Evolutionary conservation across 768 basidiomycete genomes (phyloP).

Genomic region (Strobilomyces echinocephalus): DNA sequence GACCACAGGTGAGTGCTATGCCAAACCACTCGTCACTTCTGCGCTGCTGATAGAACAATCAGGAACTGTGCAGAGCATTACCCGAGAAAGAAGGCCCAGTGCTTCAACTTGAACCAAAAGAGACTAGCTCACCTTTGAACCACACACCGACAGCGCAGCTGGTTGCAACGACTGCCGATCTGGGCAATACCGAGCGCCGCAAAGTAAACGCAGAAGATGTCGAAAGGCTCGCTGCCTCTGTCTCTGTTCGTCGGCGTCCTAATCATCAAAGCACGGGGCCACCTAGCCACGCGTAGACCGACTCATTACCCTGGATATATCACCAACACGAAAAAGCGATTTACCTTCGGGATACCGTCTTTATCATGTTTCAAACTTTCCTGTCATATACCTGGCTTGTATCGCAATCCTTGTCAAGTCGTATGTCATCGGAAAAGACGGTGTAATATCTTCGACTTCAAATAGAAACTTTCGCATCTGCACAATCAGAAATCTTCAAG

Average conservation of each 20-base stretch:
- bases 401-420: not conserved
- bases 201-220: constrained; percentile 13
- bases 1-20: constrained; percentile 9
- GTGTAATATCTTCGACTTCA: not conserved
- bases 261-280: not conserved
- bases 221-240: constrained; percentile 12
- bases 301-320: not conserved
- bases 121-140: not conserved
- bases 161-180: not conserved
- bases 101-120: not conserved
- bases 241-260: not conserved
- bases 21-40: not conserved
- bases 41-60: not conserved
- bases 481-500: not conserved
- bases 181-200: not conserved
- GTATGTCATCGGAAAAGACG: not conserved
- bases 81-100: not conserved
- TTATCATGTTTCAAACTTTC: no score
- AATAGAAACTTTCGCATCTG: not conserved
- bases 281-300: not conserved
- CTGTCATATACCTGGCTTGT: not conserved
- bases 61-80: not conserved
- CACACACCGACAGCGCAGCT: not conserved
- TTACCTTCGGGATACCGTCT: not conserved
- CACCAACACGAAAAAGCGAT: not conserved